A percentile compares a stretch with the other conserved stretches of the same genome.
phyloP scores from a whole-genome alignment of 2,329 filamentous ascomycete genomes.

The Beauveria scarabaeidicola region DNA sequence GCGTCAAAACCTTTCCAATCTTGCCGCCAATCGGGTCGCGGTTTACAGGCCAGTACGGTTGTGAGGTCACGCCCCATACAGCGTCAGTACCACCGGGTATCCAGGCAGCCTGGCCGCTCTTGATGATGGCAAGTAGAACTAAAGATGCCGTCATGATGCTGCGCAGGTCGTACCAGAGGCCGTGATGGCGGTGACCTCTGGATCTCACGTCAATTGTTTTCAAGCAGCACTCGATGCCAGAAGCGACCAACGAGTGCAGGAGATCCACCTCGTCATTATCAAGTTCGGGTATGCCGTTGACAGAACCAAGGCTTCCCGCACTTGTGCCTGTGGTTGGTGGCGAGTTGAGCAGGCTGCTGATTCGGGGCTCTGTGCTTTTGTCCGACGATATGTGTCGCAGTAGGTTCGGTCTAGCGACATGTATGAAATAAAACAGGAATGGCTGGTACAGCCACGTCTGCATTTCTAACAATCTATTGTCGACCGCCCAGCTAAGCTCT shows the following conservation, averaged over 20 bases:
- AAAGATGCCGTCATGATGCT: conserved; percentile 16
- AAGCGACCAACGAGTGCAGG: conserved; percentile 14
- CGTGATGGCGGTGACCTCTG: conserved; percentile 18
- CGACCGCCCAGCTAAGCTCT: conserved; percentile 18
- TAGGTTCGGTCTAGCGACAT: neutral
- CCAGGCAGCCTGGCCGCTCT: conserved; percentile 15
- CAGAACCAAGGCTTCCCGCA: neutral
- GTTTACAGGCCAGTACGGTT: conserved; percentile 9
- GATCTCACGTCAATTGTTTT: conserved; percentile 17
- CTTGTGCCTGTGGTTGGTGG: neutral
- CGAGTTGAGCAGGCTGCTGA: conserved; percentile 14
- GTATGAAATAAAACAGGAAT: conserved; percentile 16
- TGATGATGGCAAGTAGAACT: conserved; percentile 15
- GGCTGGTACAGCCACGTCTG: conserved; percentile 18
- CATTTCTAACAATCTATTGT: conserved; percentile 18
- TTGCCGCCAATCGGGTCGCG: conserved; percentile 14
- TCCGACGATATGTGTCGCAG: neutral
- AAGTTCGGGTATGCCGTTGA: neutral
- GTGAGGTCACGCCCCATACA: conserved; percentile 12
- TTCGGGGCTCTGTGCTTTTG: neutral
- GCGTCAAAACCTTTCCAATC: conserved; percentile 14
- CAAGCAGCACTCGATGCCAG: conserved; percentile 17
- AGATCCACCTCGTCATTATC: conserved; percentile 13
- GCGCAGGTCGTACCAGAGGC: conserved; percentile 19
- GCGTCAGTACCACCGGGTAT: conserved; percentile 15